Evolutionary conservation across 768 basidiomycete genomes (phyloP), one percentile per base, ranked within the genome.

Genomic region (Terana coerulea): DNA sequence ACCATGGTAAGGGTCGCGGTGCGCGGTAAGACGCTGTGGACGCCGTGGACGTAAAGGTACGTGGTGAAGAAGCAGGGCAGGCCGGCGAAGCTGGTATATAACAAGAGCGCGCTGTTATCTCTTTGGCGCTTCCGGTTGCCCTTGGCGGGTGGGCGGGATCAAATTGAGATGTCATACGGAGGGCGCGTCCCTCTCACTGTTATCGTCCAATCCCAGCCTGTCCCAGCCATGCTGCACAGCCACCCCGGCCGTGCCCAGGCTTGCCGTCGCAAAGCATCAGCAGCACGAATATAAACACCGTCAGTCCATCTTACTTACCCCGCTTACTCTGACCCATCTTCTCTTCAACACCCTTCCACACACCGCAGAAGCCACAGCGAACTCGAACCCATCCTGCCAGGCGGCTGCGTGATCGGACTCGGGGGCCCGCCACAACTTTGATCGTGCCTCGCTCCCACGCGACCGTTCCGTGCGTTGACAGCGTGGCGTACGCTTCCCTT

Each of bases 1-100:
- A 74, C 73, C 52, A 53, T 53, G 52, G 46, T 14, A 21, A 28
- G 31, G 25, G 22, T 22, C 15, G 37, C 26, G 36, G n/a, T 24
- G n/a, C 12, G 45, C 17, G 24, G 42, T 24, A 24, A 43, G 42
- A 43, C 42, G 42, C 42, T 28, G 7, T 43, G 25, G 11, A 40
- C 5, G 39, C n/a, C n/a, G n/a, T n/a, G n/a, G n/a, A n/a, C n/a
- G 35, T 50, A 40, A 50, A 51, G 50, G 50, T 51, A 44, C 50
- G 50, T 51, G 50, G 42, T 33, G 28, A 51, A 51, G 50, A 51
- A 51, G 51, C 43, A 47, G 21, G 14, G 15, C 33, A 6, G n/a
- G n/a, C 22, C 29, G n/a, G 34, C 24, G 35, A 41, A 25, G 28
- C 35, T 34, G 36, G 24, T 47, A 36, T 46, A 34, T 44, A 45